These are phyloP conservation scores for Cephaloascus albidus DNA, from an alignment of 805 yeast species.

Conservation along the genomic window DNA sequence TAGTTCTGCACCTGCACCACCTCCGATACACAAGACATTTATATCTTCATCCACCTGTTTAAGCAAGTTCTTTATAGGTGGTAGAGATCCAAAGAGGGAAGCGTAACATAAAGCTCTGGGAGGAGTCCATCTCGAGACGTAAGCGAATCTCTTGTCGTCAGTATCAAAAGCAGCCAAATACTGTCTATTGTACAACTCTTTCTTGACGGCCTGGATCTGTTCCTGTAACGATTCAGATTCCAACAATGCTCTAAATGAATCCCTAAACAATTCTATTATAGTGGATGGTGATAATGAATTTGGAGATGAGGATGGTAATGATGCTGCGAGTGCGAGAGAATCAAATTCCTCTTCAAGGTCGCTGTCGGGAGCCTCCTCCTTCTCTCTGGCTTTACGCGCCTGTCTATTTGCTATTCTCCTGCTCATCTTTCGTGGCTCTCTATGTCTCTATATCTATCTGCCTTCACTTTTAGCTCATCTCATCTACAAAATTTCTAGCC, in stretches of 20 bases:
- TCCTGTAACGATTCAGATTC: conserved; percentile 23
- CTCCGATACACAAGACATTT: conserved; percentile 62
- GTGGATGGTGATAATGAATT: conserved; percentile 21
- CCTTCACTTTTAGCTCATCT: too few species aligned
- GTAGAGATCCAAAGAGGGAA: conserved; percentile 49
- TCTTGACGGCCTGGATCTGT: conserved; percentile 61
- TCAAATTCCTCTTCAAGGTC: not conserved
- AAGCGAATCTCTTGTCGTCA: conserved; percentile 60
- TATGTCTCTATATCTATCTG: too few species aligned
- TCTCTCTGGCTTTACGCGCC: conserved; percentile 9
- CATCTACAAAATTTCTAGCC: too few species aligned
- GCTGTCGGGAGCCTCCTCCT: too few species aligned
- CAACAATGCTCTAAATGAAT: conserved; percentile 20
- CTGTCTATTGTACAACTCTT: conserved; percentile 59
- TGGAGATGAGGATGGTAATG: conserved; percentile 23
- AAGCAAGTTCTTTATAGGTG: conserved; percentile 27
- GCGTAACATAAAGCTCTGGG: conserved; percentile 70
- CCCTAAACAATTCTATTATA: conserved; percentile 25
- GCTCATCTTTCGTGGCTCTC: conserved; percentile 15
- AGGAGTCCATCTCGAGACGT: conserved; percentile 81
- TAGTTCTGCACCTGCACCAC: conserved; percentile 85
- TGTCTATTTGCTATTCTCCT: conserved; percentile 20
- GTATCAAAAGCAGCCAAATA: conserved; percentile 60
- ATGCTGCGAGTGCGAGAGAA: too few species aligned
- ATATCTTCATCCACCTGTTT: conserved; percentile 8